A percentile compares a stretch with the other conserved stretches of the same genome.
Evolutionary conservation across 2,329 filamentous ascomycete species (phyloP).

Genomic region (Hypomyces perniciosus): DNA sequence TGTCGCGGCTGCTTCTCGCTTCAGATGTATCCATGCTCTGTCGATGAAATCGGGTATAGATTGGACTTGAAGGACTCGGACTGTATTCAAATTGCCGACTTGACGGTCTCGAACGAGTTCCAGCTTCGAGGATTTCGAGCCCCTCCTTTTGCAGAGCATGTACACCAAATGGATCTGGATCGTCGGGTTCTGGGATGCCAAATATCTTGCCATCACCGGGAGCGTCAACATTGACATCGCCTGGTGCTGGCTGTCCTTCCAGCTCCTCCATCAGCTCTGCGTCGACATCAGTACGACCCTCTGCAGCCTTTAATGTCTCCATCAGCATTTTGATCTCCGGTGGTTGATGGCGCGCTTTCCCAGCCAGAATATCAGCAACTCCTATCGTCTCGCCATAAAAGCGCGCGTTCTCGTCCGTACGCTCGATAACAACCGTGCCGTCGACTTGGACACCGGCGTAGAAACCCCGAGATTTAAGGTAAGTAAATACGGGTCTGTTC

Average conservation of each 20-base stretch:
- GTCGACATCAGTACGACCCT: slow-evolving; percentile 26
- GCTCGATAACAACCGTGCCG: slow-evolving; percentile 69
- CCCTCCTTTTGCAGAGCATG: slow-evolving; percentile 31
- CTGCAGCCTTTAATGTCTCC: slow-evolving; percentile 34
- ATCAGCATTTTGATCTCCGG: slow-evolving; percentile 31
- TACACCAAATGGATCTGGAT: slow-evolving; percentile 34
- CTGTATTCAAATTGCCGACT: slow-evolving; percentile 32
- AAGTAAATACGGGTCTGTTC: slow-evolving; percentile 65
- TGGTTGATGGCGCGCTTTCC: slow-evolving; percentile 35
- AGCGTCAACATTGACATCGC: slow-evolving; percentile 28
- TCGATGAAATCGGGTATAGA: slow-evolving; percentile 31
- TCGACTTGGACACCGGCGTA: slow-evolving; percentile 78
- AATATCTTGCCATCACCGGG: slow-evolving; percentile 24
- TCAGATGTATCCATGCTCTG: slow-evolving; percentile 21
- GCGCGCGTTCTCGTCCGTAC: slow-evolving; percentile 69
- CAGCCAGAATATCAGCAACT: slow-evolving; percentile 27
- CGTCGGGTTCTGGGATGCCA: slow-evolving; percentile 31
- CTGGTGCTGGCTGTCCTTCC: slow-evolving; percentile 22
- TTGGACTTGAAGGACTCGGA: slow-evolving; percentile 30
- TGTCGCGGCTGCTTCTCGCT: slow-evolving; percentile 17
- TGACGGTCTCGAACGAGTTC: slow-evolving; percentile 27
- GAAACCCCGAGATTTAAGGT: slow-evolving; percentile 73
- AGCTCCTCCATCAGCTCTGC: slow-evolving; percentile 23
- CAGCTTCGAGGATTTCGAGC: slow-evolving; percentile 31
- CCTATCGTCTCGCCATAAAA: slow-evolving; percentile 60